phyloP scores from a whole-genome alignment of 1,139 yeast species.

The Candida sojae region DNA sequence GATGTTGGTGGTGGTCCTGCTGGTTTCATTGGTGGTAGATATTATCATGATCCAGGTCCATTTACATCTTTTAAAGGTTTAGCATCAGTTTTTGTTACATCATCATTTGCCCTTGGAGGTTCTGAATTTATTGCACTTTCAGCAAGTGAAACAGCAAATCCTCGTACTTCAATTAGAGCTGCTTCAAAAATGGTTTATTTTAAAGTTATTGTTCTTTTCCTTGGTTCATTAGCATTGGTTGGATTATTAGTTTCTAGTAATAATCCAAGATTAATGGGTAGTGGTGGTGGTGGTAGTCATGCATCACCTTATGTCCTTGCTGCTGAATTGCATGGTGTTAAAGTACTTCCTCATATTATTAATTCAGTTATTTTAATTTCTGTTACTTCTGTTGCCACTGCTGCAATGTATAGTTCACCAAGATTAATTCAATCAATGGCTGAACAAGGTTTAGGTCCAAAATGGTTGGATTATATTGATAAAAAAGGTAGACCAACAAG shows the following conservation, averaged over 20 bases:
- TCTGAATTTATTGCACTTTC: constrained; percentile 35
- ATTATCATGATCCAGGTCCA: constrained; percentile 33
- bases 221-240: constrained; percentile 29
- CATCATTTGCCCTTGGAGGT: constrained; percentile 28
- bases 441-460: constrained; percentile 35
- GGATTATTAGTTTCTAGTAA: constrained; percentile 34
- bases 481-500: constrained; percentile 36
- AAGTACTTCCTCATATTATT: constrained; percentile 32
- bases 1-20: constrained; percentile 36
- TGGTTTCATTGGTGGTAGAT: constrained; percentile 33
- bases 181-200: constrained; percentile 39
- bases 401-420: constrained; percentile 37
- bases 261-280: constrained; percentile 20
- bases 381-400: constrained; percentile 35
- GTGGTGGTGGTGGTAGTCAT: constrained; percentile 24
- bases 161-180: constrained; percentile 32
- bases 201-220: constrained; percentile 34
- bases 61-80: constrained; percentile 27
- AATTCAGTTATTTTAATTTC: constrained; percentile 36
- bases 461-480: constrained; percentile 32
- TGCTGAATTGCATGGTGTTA: constrained; percentile 31
- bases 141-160: constrained; percentile 34
- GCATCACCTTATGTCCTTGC: constrained; percentile 46
- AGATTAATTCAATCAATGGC: constrained; percentile 37
- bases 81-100: constrained; percentile 26